Base-by-base conservation (phyloP, 2,329 filamentous ascomycete genomes). In the Colletotrichum sp. region DNA sequence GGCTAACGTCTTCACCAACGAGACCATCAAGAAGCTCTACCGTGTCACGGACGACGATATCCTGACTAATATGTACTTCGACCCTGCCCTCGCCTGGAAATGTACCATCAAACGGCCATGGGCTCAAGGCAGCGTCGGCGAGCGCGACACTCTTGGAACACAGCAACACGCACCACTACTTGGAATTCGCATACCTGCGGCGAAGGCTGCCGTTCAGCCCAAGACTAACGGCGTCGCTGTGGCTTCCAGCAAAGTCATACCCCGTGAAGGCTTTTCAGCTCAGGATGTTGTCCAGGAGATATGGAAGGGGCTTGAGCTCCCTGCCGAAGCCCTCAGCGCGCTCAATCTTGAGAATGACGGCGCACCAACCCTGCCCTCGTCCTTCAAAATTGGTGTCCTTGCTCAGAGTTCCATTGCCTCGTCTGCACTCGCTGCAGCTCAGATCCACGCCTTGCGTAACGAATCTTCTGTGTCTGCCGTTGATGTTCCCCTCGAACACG, bases 331-430 rank as follows among this genome's bases (percentile, higher is more conserved):
- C 1, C 39, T 75, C 49, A 21, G 6, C 34, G 21, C 60, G 5
- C 21, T 71, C 18, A 18, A 26, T 4, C 39, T 75, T 8, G n/a
- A 75, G 7, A 72, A 75, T 16, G 24, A 39, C 6, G 72, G 52
- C 0, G 13, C 6, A 18, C 49, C 69, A n/a, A 66, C 62, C 0
- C 18, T 72, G 32, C 86, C 87, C 1, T 91, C 89, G 2, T 92
- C 90, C 0, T 92, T 88, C 84, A 90, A 90, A 72, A 86, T 92
- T 16, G 88, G 85, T 1, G 82, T 88, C 49, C 82, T 92, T 1
- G 90, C 90, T 0, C 90, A 92, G 78, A 83, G 86, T 13, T 85
- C 87, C 2, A 90, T 92, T 30, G 88, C 85, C 0, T 79, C 90
- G 0, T 88, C 90, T 0, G 88, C 88, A 0, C 82, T 92, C 0